Base-by-base conservation (phyloP, 257 asterid species). In the Verbena officinalis region DNA sequence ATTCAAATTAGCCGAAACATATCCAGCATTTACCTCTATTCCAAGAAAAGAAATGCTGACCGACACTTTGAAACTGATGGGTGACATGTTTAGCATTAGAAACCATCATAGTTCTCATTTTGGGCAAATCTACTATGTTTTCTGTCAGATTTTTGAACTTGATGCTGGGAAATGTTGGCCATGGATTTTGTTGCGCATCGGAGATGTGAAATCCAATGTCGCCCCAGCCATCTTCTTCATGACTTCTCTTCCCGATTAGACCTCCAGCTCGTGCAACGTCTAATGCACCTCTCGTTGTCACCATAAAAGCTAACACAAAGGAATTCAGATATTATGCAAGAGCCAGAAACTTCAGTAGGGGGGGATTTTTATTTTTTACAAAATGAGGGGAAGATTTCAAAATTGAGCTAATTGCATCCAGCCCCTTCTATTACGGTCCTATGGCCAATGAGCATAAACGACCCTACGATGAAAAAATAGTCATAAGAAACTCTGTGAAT, bases 291-390 rank as follows among this genome's bases (percentile, higher is more conserved):
- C 42, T 77, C 67, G 73, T 80, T 11, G 85, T 62, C 31, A 65
- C 76, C 80, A 43, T 31, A 67, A 85, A 59, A 73, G 82, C 98
- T 89, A 68, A 66, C 49, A 71, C 31, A 20, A 33, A 13, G 17
- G 57, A 13, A 2, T 16, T 19, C 44, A 14, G 9, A 19, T 2
- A 3, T 43, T 17, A 1, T 33, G 24, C 15, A 31, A 14, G 51
- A 48, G 40, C 40, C 40, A 36, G 10, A 36, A 4, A 36, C 11
- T 36, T 36, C 11, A 36, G 8, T 36, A 4, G 40, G 40, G 11
- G 11, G 10, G 9, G 8, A 36, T 5, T 27, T 27, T 2, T 2
- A 27, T 5, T n/a, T n/a, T n/a, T 27, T 27, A 27, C 33, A 27
- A 5, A 27, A 27, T 27, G 5, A 27, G 33, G 33, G 33, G 5